Base-by-base conservation (phyloP, 495 filamentous ascomycete species). In the Xylaria scruposa region DNA sequence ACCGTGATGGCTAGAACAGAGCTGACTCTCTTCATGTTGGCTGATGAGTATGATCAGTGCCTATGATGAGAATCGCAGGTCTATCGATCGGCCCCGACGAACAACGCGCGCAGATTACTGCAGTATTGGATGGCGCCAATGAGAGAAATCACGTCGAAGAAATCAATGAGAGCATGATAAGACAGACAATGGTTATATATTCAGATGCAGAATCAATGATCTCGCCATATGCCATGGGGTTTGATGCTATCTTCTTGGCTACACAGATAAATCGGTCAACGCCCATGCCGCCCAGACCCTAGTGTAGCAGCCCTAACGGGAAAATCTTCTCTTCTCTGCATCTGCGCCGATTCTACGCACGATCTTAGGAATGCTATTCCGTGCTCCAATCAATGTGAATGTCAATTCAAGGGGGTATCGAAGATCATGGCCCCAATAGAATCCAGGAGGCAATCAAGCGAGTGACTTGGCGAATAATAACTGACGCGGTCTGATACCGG, bases 1-100 rank as follows among this genome's bases (percentile, higher is more conserved):
- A 71, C 73, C 62, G 72, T 62, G 29, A 75, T 47, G 59, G 56
- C 74, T n/a, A 71, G 42, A 8, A 54, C 8, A 49, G 72, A 67
- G 12, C 36, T 74, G 31, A 29, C 17, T 19, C 42, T 36, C 58
- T 73, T 76, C 76, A 78, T 78, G 29, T 33, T 61, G 47, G 10
- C 24, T 7, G 12, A 67, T 9, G 54, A n/a, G 31, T 7, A 31
- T 38, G 13, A 46, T 3, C 3, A 15, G 12, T 2, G 13, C 61
- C 4, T 33, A 60, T 2, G 31, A 9, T 9, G 38, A 17, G 7
- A 12, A 38, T 7, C 31, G 5, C 6, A 36, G 13, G 54, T 59
- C 54, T 59, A 36, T 10, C 12, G 38, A n/a, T 13, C 21, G 1
- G n/a, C 24, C 42, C 12, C 12, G 13, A 0, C 13, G 21, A 65